Conservation (phyloP, 306 rosid species). For the Cyclanthera cordifolia region DNA sequence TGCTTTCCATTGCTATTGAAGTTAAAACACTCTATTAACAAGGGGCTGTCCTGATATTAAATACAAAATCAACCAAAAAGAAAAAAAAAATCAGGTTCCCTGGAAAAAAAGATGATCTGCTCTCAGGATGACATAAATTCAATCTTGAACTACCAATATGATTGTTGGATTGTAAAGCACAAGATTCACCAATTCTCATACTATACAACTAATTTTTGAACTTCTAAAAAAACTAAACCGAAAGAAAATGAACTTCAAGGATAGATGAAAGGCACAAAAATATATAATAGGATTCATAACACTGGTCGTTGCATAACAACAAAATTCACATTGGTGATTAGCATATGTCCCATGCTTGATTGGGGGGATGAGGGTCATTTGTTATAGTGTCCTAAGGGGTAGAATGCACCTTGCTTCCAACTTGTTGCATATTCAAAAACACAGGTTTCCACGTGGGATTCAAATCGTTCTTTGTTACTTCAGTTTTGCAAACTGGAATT, state of each 20-base stretch:
- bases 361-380: not conserved
- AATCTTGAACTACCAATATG: not conserved
- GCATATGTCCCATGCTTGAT: not conserved
- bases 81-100: slow-evolving; percentile 9
- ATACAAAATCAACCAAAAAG: slow-evolving; percentile 25
- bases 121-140: slow-evolving; percentile 4
- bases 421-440: slow-evolving; percentile 80
- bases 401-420: slow-evolving; percentile 80
- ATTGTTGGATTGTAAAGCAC: slow-evolving; percentile 4
- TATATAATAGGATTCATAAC: not conserved
- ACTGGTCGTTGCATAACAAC: not conserved
- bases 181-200: slow-evolving; percentile 4
- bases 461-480: slow-evolving; percentile 79
- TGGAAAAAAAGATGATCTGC: not conserved
- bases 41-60: slow-evolving; percentile 63
- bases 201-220: not conserved
- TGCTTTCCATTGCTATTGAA: slow-evolving; percentile 86
- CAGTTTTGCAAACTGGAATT: slow-evolving; percentile 88
- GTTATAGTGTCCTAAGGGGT: not conserved
- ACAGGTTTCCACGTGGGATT: slow-evolving; percentile 77
- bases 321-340: not conserved
- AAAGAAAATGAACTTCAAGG: not conserved
- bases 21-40: slow-evolving; percentile 80
- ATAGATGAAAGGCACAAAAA: not conserved
- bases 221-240: not conserved